Evolutionary conservation across 2,329 filamentous ascomycete species (phyloP), one percentile per base, ranked within the genome.

Genomic region (Epichloe bromicola): DNA sequence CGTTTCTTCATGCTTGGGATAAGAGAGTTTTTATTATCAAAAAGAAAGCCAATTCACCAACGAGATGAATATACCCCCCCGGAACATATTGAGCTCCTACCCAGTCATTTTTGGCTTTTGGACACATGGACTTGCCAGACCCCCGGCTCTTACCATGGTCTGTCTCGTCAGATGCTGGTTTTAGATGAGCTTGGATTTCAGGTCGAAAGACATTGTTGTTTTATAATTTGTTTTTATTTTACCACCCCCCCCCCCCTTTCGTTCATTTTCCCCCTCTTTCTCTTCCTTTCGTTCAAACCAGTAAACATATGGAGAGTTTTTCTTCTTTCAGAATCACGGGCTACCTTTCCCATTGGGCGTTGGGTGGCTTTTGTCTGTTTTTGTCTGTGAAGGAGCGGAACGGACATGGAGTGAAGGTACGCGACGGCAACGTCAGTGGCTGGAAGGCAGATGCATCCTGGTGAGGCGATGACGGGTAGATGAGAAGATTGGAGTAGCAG

Each of bases 31-130:
- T 20, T 37, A 7, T 15, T 47, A 10, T 43, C n/a, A n/a, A 42
- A 26, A 40, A 17, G 37, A 6, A 23, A 50, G 38, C 39, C 15
- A 26, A 45, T 42, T 17, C 48, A 47, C 48, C 44, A 11, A 36
- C 40, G 45, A 44, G 48, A 48, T 49, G 51, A 50, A 48, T 48
- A 53, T 53, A 51, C 51, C 51, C 51, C 10, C 47, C 19, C 40
- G 2, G 15, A 46, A 40, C 44, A 51, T 41, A 47, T 48, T 47
- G 43, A 45, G 53, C 49, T 54, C 34, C 33, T 53, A 10, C 37
- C 42, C 34, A 41, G 38, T 26, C 17, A 37, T 45, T n/a, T n/a
- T n/a, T 52, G 47, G 50, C 36, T 41, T 45, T 37, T 37, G 3
- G 6, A 36, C 10, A 30, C 30, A 11, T 30, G 30, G 30, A 41